phyloP scores from a whole-genome alignment of 2,329 filamentous ascomycete species.

The Monosporascus sp. region DNA sequence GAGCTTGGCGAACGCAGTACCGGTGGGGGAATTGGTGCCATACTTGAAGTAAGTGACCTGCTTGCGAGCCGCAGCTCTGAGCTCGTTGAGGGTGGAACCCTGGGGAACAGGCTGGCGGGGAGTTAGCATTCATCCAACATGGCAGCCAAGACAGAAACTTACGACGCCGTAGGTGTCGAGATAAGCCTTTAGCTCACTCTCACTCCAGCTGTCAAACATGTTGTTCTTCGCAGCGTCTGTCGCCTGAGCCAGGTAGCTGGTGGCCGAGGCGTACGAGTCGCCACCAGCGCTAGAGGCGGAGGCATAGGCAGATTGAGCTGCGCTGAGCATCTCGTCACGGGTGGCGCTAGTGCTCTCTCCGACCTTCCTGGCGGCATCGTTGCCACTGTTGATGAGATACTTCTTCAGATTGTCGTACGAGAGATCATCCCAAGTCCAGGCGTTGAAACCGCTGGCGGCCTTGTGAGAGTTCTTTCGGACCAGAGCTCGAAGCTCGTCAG shows the following conservation, averaged over 20 bases:
- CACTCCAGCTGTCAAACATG: slow-evolving; percentile 69
- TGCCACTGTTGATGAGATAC: slow-evolving; percentile 48
- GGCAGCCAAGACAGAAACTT: slow-evolving; percentile 14
- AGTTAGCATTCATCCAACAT: slow-evolving; percentile 21
- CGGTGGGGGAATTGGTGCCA: slow-evolving; percentile 62
- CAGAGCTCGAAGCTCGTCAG: slow-evolving; percentile 67
- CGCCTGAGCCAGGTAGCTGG: slow-evolving; percentile 62
- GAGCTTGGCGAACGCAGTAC: slow-evolving; percentile 62
- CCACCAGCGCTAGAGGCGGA: slow-evolving; percentile 57
- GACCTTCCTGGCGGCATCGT: slow-evolving; percentile 52
- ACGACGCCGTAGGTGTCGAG: slow-evolving; percentile 73
- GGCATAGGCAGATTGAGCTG: slow-evolving; percentile 56
- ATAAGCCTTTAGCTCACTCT: slow-evolving; percentile 70
- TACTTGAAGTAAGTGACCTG: slow-evolving; percentile 75
- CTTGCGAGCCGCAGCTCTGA: slow-evolving; percentile 66
- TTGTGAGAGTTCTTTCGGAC: slow-evolving; percentile 72
- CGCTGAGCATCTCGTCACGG: slow-evolving; percentile 68
- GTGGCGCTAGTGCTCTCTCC: slow-evolving; percentile 59
- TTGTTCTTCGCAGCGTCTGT: slow-evolving; percentile 61
- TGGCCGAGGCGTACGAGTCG: slow-evolving; percentile 59
- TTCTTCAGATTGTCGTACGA: slow-evolving; percentile 64
- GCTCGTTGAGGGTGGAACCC: slow-evolving; percentile 62
- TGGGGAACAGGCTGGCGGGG: slow-evolving; percentile 50
- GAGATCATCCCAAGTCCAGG: slow-evolving; percentile 78
- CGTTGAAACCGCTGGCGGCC: slow-evolving; percentile 60